Evolutionary conservation across 768 basidiomycete species (phyloP), one percentile per base, ranked within the genome.

Genomic region (Xerocomellus chrysenteron): DNA sequence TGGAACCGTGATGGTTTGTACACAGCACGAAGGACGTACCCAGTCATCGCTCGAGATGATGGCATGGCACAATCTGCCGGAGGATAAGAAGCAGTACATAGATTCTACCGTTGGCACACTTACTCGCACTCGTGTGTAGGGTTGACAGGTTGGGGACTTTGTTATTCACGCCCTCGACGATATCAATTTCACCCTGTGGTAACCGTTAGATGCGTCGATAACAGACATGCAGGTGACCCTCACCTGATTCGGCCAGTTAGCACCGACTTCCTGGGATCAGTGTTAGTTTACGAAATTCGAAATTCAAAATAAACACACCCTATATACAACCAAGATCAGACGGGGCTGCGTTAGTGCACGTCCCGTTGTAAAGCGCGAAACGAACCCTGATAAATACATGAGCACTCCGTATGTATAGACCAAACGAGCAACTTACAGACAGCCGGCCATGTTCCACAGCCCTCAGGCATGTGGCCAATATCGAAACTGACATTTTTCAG

Each of bases 371-470:
- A 32, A 41, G 30, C 1, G 11, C 11, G 3, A 57, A 47, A 66
- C 69, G 12, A 55, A 72, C 71, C 69, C 71, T 71, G 33, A n/a
- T 21, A 41, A 3, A 19, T 33, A 12, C 43, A 32, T 59, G 45
- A 62, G 52, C 17, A 16, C 1, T n/a, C 19, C 8, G 5, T 30
- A 28, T 17, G 26, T 37, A 1, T 16, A 44, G 24, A 36, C 26
- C 10, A 49, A 36, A 47, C 2, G 51, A 33, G 19, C 1, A 9
- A 67, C 71, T 55, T 24, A 75, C 74, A 75, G 44, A 72, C 44
- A 19, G 73, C 69, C 10, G 74, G 74, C 73, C 75, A 76, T 4
- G 71, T 75, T 24, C 73, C 75, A 59, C 76, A 77, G 3, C 73
- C 76, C 24, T 65, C 54, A 1, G 76, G 75, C 72, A 76, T 75